Evolutionary conservation across 2,329 filamentous ascomycete species (phyloP).

Genomic region (Ophiocordyceps polyrhachis-furcata): DNA sequence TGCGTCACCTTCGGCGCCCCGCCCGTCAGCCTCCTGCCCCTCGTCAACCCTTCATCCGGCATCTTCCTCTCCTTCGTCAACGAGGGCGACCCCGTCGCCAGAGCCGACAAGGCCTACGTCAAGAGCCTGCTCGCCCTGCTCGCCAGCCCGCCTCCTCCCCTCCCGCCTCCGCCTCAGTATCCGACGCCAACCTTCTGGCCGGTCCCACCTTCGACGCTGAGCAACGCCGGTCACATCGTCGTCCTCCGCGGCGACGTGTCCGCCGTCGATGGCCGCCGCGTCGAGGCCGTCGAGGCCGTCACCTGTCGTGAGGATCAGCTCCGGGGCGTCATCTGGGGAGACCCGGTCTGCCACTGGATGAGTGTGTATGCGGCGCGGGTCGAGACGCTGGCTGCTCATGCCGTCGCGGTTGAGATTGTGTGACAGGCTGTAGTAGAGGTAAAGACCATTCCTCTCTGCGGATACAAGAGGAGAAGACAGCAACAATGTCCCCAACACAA

Average conservation of each 20-base stretch:
- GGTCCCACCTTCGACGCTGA: constrained; percentile 46
- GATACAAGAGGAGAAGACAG: too few relatives aligned
- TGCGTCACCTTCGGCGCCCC: constrained; percentile 77
- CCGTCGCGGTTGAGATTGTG: not conserved
- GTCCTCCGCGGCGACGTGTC: constrained; percentile 38
- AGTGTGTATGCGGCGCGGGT: constrained; percentile 54
- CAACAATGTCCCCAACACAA: too few relatives aligned
- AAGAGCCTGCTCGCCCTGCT: constrained; percentile 55
- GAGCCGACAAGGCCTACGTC: constrained; percentile 62
- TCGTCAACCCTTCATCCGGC: constrained; percentile 48
- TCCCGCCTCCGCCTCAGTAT: constrained; percentile 16
- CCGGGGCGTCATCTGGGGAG: constrained; percentile 57
- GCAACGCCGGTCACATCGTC: constrained; percentile 50
- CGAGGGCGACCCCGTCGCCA: constrained; percentile 64
- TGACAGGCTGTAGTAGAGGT: too few relatives aligned
- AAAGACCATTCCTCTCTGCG: too few relatives aligned
- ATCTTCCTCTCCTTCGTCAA: constrained; percentile 69
- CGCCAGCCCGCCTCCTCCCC: constrained; percentile 25
- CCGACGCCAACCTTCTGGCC: constrained; percentile 29
- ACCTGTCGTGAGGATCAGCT: constrained; percentile 50
- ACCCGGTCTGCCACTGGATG: constrained; percentile 69
- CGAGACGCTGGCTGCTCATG: constrained; percentile 43
- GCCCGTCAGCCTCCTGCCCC: constrained; percentile 52
- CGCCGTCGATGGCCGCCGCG: constrained; percentile 26
- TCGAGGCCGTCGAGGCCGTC: constrained; percentile 48